These are phyloP conservation scores for Pyrenophora teres DNA, from an alignment of 2,329 filamentous ascomycete species.

Conservation along the genomic window DNA sequence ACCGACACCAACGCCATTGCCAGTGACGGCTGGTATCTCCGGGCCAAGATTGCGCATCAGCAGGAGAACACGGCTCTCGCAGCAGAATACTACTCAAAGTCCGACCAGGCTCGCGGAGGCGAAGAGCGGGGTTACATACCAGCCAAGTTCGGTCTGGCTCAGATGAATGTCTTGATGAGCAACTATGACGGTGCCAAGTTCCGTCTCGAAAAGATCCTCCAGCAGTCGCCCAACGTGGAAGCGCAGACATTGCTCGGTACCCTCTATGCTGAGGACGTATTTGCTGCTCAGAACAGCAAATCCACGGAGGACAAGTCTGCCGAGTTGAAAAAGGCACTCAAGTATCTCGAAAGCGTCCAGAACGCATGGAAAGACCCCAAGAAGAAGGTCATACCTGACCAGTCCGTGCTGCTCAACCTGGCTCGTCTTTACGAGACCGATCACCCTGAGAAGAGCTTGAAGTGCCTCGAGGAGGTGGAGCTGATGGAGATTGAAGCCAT, in stretches of 20 bases:
- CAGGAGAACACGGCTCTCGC: constrained; percentile 75
- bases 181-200: constrained; percentile 93
- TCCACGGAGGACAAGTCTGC: constrained; percentile 84
- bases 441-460: constrained; percentile 85
- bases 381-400: constrained; percentile 78
- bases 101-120: constrained; percentile 89
- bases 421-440: constrained; percentile 88
- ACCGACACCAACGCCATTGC: constrained; percentile 96
- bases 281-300: constrained; percentile 72
- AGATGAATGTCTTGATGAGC: constrained; percentile 81
- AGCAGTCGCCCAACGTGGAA: constrained; percentile 80
- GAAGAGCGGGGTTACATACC: constrained; percentile 90
- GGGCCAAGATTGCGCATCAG: constrained; percentile 90
- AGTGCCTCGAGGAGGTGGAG: constrained; percentile 90
- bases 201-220: constrained; percentile 89
- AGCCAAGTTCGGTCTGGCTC: constrained; percentile 91
- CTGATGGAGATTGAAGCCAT: constrained; percentile 84
- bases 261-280: constrained; percentile 92
- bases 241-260: constrained; percentile 91
- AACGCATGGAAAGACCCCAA: constrained; percentile 91
- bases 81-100: constrained; percentile 82
- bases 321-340: constrained; percentile 84
- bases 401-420: constrained; percentile 87
- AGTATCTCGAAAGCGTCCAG: constrained; percentile 81
- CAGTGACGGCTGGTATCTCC: constrained; percentile 95